A percentile compares a stretch with the other conserved stretches of the same genome.
These are phyloP conservation scores for Pseudonitzschia pungens DNA, from an alignment of 108 stramenopile species.

Conservation along the genomic window DNA sequence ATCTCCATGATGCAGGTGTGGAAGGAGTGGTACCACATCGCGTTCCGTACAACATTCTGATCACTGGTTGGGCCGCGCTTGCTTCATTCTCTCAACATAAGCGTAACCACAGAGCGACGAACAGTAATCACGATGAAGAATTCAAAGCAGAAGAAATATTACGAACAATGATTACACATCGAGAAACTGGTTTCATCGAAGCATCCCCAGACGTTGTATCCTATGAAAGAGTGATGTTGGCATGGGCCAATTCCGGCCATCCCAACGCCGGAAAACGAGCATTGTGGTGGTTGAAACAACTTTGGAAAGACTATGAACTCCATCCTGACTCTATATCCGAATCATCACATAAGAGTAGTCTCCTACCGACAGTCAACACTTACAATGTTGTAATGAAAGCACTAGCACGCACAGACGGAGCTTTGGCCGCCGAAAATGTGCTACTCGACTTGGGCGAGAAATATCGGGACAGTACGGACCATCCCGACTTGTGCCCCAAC, in stretches of 20 bases:
- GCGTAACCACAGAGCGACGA: slow-evolving; percentile 3
- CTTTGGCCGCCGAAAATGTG: slow-evolving; percentile 57
- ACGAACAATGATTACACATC: slow-evolving; percentile 52
- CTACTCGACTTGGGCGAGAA: slow-evolving; percentile 58
- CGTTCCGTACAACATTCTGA: slow-evolving; percentile 69
- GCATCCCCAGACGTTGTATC: slow-evolving; percentile 57
- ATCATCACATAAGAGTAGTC: slow-evolving; percentile 16
- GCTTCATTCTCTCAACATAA: slow-evolving; percentile 35
- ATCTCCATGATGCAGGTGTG: slow-evolving; percentile 45
- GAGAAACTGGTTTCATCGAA: slow-evolving; percentile 33
- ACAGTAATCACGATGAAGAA: slow-evolving; percentile 1
- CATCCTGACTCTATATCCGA: slow-evolving; percentile 10
- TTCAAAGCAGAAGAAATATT: slow-evolving; percentile 68
- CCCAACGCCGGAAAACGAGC: slow-evolving; percentile 54
- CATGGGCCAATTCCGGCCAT: slow-evolving; percentile 61
- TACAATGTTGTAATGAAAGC: slow-evolving; percentile 76
- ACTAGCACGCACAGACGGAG: slow-evolving; percentile 37
- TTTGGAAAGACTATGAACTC: slow-evolving; percentile 51
- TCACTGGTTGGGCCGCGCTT: slow-evolving; percentile 55
- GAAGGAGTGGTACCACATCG: slow-evolving; percentile 45
- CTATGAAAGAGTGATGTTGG: slow-evolving; percentile 66
- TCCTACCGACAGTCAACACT: slow-evolving; percentile 45
- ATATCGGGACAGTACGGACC: slow-evolving; percentile 23
- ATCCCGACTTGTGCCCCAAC: slow-evolving; percentile 47
- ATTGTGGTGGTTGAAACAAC: slow-evolving; percentile 69